Evolutionary conservation across 2,329 filamentous ascomycete genomes (phyloP).

Genomic region (Penicillium sp.): DNA sequence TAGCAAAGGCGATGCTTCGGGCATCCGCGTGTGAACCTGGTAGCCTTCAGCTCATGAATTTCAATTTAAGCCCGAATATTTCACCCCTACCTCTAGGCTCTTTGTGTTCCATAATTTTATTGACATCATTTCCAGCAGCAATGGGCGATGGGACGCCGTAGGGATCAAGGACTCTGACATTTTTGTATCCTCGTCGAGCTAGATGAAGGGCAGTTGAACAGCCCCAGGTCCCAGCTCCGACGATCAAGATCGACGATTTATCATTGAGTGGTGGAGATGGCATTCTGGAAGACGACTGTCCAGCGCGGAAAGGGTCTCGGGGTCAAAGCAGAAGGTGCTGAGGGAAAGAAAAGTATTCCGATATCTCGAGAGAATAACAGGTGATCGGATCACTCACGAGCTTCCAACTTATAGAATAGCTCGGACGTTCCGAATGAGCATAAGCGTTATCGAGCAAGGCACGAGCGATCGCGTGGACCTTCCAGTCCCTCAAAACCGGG

Average conservation of each 20-base stretch:
- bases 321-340: background rate
- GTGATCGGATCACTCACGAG: background rate
- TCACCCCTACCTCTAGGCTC: conserved; percentile 35
- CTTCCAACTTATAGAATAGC: background rate
- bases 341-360: background rate
- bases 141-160: conserved; percentile 48
- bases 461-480: conserved; percentile 16
- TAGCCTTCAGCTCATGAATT: background rate
- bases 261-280: background rate
- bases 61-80: background rate
- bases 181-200: conserved; percentile 49
- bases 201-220: conserved; percentile 54
- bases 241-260: conserved; percentile 38
- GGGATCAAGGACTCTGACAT: conserved; percentile 51
- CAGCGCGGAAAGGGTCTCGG: background rate
- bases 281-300: background rate
- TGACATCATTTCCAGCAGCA: conserved; percentile 52
- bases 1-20: conserved; percentile 22
- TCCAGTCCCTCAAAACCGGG: conserved; percentile 11
- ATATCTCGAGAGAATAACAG: background rate
- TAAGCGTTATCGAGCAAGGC: background rate
- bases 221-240: conserved; percentile 54
- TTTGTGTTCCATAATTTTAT: conserved; percentile 46
- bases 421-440: background rate
- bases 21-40: conserved; percentile 17